phyloP scores from a whole-genome alignment of 108 stramenopile species.

The Stephanodiscus minutulus region DNA sequence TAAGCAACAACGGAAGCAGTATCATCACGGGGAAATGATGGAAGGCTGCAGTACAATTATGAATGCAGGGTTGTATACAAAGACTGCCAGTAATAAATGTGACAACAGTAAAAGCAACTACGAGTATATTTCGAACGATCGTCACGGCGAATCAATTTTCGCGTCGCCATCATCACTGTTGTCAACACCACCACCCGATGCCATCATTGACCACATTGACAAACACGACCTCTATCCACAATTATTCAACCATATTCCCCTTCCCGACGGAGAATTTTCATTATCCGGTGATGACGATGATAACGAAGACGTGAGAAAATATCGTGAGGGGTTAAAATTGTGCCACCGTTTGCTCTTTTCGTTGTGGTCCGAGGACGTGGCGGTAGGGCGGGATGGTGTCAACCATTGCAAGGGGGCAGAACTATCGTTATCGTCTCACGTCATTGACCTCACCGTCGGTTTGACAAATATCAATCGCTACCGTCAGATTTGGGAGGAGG shows the following conservation, averaged over 20 bases:
- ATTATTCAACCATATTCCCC: slow-evolving; percentile 19
- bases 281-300: slow-evolving; percentile 30
- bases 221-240: background rate
- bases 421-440: background rate
- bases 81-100: no score
- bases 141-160: no score
- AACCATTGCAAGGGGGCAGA: background rate
- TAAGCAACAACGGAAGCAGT: no score
- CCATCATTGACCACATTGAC: background rate
- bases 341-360: slow-evolving; percentile 36
- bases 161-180: background rate
- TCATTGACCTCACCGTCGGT: slow-evolving; percentile 1
- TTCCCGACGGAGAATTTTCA: slow-evolving; percentile 42
- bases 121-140: no score
- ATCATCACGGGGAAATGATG: no score
- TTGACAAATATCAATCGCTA: slow-evolving; percentile 33
- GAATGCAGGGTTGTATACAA: no score
- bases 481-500: slow-evolving; percentile 3
- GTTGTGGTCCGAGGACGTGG: slow-evolving; percentile 21
- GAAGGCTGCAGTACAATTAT: no score
- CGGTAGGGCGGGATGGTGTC: background rate
- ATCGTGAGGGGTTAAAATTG: slow-evolving; percentile 35
- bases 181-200: background rate
- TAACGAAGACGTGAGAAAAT: slow-evolving; percentile 16
- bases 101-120: no score